Percentiles rank a stretch among this genome's conserved stretches.
phyloP scores from a whole-genome alignment of 805 yeast species.

The Saturnispora dispora region DNA sequence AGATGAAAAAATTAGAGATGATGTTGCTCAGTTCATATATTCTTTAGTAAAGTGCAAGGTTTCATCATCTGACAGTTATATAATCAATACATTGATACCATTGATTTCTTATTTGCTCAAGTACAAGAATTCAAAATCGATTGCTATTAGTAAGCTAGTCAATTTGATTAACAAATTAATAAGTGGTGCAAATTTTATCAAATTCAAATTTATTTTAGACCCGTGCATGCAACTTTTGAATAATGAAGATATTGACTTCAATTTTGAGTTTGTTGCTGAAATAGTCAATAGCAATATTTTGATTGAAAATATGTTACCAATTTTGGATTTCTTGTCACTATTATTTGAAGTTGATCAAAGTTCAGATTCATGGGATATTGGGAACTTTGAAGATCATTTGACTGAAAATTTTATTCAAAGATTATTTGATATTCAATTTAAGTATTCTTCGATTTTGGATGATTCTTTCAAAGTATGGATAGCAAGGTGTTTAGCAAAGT shows the following conservation, averaged over 20 bases:
- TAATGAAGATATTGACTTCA: neutral
- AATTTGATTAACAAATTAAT: neutral
- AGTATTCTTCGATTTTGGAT: constrained; percentile 9
- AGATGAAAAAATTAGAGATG: constrained; percentile 16
- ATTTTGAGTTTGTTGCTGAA: neutral
- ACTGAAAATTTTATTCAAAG: constrained; percentile 12
- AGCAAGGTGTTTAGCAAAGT: constrained; percentile 24
- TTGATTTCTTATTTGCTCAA: constrained; percentile 10
- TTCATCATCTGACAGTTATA: constrained; percentile 2
- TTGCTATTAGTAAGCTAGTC: neutral
- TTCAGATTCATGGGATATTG: constrained; percentile 1
- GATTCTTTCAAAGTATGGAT: constrained; percentile 24
- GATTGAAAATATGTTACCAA: neutral
- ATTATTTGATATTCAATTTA: constrained; percentile 15
- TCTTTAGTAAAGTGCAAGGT: constrained; percentile 11
- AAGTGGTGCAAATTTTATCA: neutral
- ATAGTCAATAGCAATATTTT: neutral
- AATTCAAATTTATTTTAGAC: neutral
- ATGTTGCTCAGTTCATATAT: constrained; percentile 22
- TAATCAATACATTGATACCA: constrained; percentile 16
- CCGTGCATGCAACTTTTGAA: neutral
- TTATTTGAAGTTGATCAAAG: neutral
- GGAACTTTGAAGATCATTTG: neutral
- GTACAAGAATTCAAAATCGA: neutral
- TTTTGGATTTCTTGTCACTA: neutral